Conservation (phyloP, 2,329 filamentous ascomycete species). For the Aureobasidium leucospermi region DNA sequence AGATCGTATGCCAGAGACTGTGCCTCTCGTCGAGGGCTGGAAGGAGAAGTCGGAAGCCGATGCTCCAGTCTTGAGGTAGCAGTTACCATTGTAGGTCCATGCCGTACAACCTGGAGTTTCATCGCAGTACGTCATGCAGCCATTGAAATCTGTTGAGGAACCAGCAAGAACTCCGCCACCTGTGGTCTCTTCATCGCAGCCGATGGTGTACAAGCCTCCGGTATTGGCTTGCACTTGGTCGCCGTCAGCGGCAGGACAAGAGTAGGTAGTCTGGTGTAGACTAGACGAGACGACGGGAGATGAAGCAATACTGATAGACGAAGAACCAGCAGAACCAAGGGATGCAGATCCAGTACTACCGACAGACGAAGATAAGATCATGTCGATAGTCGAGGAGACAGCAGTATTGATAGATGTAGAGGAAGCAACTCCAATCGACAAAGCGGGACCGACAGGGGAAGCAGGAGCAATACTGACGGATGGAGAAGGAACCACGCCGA, state of each 20-base stretch:
- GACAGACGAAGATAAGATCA: background rate
- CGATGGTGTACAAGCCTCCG: background rate
- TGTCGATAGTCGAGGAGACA: background rate
- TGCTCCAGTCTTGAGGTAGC: background rate
- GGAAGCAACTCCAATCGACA: no score
- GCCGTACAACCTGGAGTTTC: constrained; percentile 16
- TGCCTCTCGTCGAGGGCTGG: background rate
- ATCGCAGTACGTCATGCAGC: constrained; percentile 22
- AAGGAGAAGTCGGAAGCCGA: background rate
- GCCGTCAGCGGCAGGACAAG: background rate
- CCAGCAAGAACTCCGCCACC: background rate
- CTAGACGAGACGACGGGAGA: background rate
- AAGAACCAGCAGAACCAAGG: background rate
- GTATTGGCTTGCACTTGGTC: background rate
- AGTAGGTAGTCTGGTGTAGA: background rate
- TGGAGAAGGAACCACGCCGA: no score
- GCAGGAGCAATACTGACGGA: background rate
- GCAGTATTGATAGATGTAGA: background rate
- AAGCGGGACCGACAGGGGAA: background rate
- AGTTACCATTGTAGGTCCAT: constrained; percentile 15
- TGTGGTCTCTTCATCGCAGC: constrained; percentile 7
- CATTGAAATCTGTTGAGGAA: constrained; percentile 7
- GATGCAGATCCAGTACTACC: background rate
- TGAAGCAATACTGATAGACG: background rate
- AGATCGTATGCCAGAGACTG: background rate